Base-by-base conservation (phyloP, 805 yeast species). In the Pichia cephalocereana region DNA sequence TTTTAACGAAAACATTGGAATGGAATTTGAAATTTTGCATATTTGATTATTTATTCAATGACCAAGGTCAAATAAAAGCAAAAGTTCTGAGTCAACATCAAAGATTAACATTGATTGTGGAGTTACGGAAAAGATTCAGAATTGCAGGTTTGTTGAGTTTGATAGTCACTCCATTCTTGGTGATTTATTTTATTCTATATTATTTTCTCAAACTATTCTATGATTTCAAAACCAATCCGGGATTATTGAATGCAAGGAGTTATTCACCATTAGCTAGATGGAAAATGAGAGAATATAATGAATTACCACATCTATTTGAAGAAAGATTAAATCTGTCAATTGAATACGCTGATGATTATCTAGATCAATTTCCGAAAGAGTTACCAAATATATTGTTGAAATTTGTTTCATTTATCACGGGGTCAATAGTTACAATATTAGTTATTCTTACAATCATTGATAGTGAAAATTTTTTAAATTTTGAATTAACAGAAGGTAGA, bases 231-330 rank as follows among this genome's bases (percentile, higher is more conserved):
- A 79, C 86, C 40, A 85, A 91, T 47, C 99, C 99, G 0, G 80
- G 89, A 2, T 71, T 88, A 11, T 72, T 93, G 47, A 83, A 88
- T 7, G 74, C 89, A 2, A 71, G 99, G 43, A 95, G 89, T 57
- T 93, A 88, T 61, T 87, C 98, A 0, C 96, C 97, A 0, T 79
- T 78, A 65, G 97, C 98, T 0, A 90, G 86, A 58, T 93, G 98
- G 98, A 87, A 83, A 61, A 76, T 93, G 58, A 71, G 99, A 48
- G 99, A 93, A 59, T 87, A 85, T 61, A 93, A 93, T 64, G 99
- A 93, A 61, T 71, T 93, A 9, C 87, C 87, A 41, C 99, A 93
- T 64, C 73, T 91, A 28, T 93, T 93, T 66, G 80, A 80, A 48
- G 80, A 82, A 56, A 71, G 99, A 44, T 66, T 93, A 39, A 86